Evolutionary conservation across 768 basidiomycete genomes (phyloP), one percentile per base, ranked within the genome.

Genomic region (Scleroderma citrinum): DNA sequence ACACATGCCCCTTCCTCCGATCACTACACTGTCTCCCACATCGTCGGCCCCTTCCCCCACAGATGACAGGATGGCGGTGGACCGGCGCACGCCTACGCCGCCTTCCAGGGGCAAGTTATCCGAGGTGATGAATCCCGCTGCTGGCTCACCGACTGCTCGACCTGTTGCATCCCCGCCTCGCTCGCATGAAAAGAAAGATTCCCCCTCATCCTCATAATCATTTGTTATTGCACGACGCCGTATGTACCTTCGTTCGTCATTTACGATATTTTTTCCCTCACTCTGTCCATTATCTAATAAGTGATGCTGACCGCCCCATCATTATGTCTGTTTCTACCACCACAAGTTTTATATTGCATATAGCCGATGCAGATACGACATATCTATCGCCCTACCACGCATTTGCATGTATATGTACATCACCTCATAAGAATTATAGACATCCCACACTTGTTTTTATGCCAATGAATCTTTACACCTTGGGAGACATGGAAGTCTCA

Each of bases 1-100:
- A 17, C 55, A 72, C 17, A 77, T 85, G 38, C 74, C 81, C 1
- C 71, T 87, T 1, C 86, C 86, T 42, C 83, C 84, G 0, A 87
- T 87, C 52, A 76, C 82, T 20, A 85, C 83, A 7, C 66, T 87
- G 20, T 80, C 84, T 7, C 82, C 84, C 3, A 63, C 77, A 6
- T 81, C 81, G 12, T 76, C 76, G 4, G 74, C 75, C 14, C 75
- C 78, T 14, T 80, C 81, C 12, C 80, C 81, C 8, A 61, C 64
- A n/a, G 69, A 70, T 24, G 68, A 70, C 23, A 58, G 69, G 10
- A 68, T 70, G 59, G 49, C 31, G 7, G 56, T 66, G 24, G 66
- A 66, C 31, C 71, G 71, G 21, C 71, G 74, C 24, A 78, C 82
- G 12, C 4, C 47, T 0, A 76, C 81, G 6, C 74, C 80, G 6